phyloP scores from a whole-genome alignment of 257 asterid genomes.

The Capsicum baccatum region DNA sequence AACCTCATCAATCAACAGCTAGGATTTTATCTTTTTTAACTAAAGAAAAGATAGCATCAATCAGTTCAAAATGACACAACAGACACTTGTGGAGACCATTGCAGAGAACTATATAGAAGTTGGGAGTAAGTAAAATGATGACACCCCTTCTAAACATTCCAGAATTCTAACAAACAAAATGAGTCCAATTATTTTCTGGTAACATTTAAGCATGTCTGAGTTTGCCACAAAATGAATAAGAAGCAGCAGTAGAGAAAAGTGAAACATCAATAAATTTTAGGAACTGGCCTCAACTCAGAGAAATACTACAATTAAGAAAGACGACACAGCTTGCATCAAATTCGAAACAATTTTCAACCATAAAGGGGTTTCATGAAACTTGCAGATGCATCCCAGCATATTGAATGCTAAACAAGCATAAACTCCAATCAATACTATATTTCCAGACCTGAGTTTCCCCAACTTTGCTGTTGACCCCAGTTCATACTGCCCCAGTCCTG shows the following conservation, averaged over 20 bases:
- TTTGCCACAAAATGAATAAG: background rate
- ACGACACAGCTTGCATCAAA: background rate
- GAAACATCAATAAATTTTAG: background rate
- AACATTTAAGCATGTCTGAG: conserved; percentile 24
- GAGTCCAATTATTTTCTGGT: conserved; percentile 15
- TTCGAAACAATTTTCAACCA: conserved; percentile 14
- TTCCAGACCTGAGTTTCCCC: conserved; percentile 78
- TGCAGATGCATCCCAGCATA: conserved; percentile 24
- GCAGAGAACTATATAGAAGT: conserved; percentile 17
- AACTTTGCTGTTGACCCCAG: conserved; percentile 81
- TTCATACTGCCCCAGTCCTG: conserved; percentile 78
- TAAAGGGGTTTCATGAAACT: conserved; percentile 19
- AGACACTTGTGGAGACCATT: conserved; percentile 17
- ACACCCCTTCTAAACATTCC: background rate
- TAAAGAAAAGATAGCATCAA: background rate
- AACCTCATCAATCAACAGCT: conserved; percentile 13
- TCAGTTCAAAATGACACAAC: conserved; percentile 5
- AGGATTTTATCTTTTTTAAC: background rate
- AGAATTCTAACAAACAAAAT: background rate
- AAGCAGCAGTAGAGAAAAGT: conserved; percentile 9
- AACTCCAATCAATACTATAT: conserved; percentile 29
- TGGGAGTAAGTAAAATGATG: background rate
- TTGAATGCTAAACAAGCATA: conserved; percentile 25
- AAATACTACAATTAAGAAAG: background rate
- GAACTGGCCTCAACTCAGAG: conserved; percentile 19